phyloP scores from a whole-genome alignment of 495 filamentous ascomycete genomes.

The Lichina pygmaea region DNA sequence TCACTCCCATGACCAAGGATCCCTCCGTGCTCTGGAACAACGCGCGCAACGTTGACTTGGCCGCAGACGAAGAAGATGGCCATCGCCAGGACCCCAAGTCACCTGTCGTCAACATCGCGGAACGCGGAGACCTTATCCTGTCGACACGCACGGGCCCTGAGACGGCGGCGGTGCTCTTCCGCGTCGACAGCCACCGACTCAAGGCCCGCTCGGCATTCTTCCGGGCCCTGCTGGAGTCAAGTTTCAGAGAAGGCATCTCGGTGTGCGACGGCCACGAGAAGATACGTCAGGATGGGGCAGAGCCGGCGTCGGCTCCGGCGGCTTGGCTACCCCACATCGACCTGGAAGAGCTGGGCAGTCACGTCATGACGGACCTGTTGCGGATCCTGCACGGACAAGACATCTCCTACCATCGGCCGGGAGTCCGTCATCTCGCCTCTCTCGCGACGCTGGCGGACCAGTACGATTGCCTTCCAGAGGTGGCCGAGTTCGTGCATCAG shows the following conservation, averaged over 20 bases:
- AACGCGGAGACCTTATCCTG: too few species aligned
- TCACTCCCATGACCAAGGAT: too few species aligned
- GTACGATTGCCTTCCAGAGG: slow-evolving; percentile 23
- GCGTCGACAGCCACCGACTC: too few species aligned
- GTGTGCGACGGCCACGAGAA: slow-evolving; percentile 16
- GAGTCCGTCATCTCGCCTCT: slow-evolving; percentile 17
- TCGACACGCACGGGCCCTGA: too few species aligned
- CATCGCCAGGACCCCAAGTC: too few species aligned
- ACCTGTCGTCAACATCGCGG: too few species aligned
- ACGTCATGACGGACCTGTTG: slow-evolving; percentile 27
- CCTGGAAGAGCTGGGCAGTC: slow-evolving; percentile 29
- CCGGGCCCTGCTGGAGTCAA: too few species aligned
- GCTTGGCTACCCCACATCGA: slow-evolving; percentile 23
- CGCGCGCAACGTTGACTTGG: too few species aligned
- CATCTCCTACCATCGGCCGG: slow-evolving; percentile 9
- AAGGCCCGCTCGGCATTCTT: too few species aligned
- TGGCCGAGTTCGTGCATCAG: slow-evolving; percentile 15
- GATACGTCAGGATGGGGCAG: slow-evolving; percentile 14
- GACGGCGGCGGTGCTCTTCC: too few species aligned
- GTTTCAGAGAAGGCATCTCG: slow-evolving; percentile 22
- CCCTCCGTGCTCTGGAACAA: too few species aligned
- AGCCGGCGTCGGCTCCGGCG: slow-evolving; percentile 18
- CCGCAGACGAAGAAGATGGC: too few species aligned
- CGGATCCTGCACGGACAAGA: slow-evolving; percentile 24
- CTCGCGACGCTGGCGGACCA: slow-evolving; percentile 39